Conservation (phyloP, 345 rosid genomes). For the Arabidopsis arenosa region DNA sequence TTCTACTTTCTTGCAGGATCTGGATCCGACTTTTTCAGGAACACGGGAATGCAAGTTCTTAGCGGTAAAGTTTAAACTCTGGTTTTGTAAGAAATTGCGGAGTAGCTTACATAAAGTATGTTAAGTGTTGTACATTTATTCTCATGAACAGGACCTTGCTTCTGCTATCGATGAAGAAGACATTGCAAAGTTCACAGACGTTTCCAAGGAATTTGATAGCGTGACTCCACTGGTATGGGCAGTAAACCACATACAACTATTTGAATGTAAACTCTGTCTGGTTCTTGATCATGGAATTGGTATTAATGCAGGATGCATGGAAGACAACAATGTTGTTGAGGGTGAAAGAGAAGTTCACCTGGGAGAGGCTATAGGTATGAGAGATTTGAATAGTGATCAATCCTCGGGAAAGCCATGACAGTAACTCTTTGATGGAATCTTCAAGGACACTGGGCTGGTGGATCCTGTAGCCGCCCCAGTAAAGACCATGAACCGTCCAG, state of each 20-base stretch:
- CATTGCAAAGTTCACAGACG: constrained; percentile 78
- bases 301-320: constrained; percentile 77
- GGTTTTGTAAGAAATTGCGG: neutral
- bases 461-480: constrained; percentile 84
- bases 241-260: neutral
- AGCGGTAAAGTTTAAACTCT: constrained; percentile 49
- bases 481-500: constrained; percentile 97
- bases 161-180: constrained; percentile 96
- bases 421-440: constrained; percentile 75
- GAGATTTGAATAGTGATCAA: constrained; percentile 73
- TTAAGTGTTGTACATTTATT: neutral
- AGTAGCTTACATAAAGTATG: constrained; percentile 16
- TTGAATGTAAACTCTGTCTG: constrained; percentile 1
- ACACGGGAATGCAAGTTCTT: constrained; percentile 84
- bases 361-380: constrained; percentile 64
- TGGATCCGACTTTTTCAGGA: constrained; percentile 97
- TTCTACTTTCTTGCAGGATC: constrained; percentile 61
- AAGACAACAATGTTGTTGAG: constrained; percentile 93
- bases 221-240: constrained; percentile 90
- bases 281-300: constrained; percentile 20
- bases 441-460: constrained; percentile 68
- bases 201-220: constrained; percentile 94
- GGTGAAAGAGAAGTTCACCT: constrained; percentile 99
- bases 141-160: constrained; percentile 67
- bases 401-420: constrained; percentile 79